Conservation (phyloP, 805 yeast genomes). For the Barnettozyma botsteinii region DNA sequence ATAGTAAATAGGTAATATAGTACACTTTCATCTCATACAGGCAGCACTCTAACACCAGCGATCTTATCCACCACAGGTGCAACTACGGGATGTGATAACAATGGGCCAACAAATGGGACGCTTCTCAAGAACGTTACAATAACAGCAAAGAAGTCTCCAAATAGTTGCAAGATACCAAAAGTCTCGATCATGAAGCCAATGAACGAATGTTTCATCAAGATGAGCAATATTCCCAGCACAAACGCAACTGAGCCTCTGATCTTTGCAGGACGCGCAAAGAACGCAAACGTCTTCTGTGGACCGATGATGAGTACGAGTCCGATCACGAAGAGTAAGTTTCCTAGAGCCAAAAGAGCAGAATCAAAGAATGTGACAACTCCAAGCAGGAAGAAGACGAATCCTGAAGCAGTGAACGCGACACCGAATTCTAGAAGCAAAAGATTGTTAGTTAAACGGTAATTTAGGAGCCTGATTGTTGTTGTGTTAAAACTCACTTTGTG, state of each 20-base stretch:
- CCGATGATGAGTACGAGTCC: constrained; percentile 88
- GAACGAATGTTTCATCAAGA: constrained; percentile 71
- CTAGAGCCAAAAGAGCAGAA: constrained; percentile 81
- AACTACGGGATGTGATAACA: constrained; percentile 70
- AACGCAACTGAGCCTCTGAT: constrained; percentile 84
- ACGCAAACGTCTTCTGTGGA: constrained; percentile 70
- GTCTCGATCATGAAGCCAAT: constrained; percentile 80
- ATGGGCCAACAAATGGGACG: constrained; percentile 81
- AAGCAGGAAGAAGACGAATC: constrained; percentile 67
- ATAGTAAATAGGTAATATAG: no score
- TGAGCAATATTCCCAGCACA: constrained; percentile 65
- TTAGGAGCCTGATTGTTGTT: background rate
- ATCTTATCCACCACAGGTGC: constrained; percentile 60
- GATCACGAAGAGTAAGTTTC: constrained; percentile 49
- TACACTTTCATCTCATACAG: no score
- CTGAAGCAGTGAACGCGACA: constrained; percentile 83
- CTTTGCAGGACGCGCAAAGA: constrained; percentile 83
- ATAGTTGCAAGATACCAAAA: constrained; percentile 82
- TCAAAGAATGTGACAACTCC: constrained; percentile 88
- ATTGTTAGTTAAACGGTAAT: constrained; percentile 5
- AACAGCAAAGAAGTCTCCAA: constrained; percentile 89
- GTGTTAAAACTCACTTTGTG: constrained; percentile 58
- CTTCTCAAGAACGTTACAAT: constrained; percentile 82
- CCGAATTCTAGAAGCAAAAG: constrained; percentile 71
- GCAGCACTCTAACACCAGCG: constrained; percentile 64